Conservation (phyloP, 495 filamentous ascomycete species). For the Margaritispora aquatica region DNA sequence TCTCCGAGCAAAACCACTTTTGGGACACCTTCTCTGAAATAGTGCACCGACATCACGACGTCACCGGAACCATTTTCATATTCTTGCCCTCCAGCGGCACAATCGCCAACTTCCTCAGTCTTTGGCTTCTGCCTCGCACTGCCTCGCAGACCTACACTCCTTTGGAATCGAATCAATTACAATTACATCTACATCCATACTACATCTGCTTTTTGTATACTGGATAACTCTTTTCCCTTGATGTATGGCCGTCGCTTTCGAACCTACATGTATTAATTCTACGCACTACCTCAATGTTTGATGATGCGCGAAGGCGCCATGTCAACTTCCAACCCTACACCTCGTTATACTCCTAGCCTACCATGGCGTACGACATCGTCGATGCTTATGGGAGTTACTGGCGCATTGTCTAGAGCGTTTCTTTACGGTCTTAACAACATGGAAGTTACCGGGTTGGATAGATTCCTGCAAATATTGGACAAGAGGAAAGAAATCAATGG, state of each 20-base stretch:
- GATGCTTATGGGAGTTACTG: slow-evolving; percentile 46
- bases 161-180: too few relatives aligned
- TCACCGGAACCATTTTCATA: not conserved
- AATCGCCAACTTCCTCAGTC: too few relatives aligned
- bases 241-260: not conserved
- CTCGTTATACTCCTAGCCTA: slow-evolving; percentile 40
- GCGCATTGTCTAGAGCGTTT: slow-evolving; percentile 34
- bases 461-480: slow-evolving; percentile 73
- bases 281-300: slow-evolving; percentile 9
- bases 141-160: too few relatives aligned
- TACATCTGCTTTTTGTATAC: not conserved
- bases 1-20: too few relatives aligned
- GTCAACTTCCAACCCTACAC: slow-evolving; percentile 12
- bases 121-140: too few relatives aligned
- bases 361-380: slow-evolving; percentile 48
- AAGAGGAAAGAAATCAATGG: slow-evolving; percentile 59
- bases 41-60: too few relatives aligned
- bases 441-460: slow-evolving; percentile 63
- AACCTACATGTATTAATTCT: not conserved
- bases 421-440: slow-evolving; percentile 45
- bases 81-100: not conserved
- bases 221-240: not conserved
- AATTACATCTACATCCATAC: not conserved
- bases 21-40: too few relatives aligned
- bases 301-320: slow-evolving; percentile 17